Base-by-base conservation (phyloP, 768 basidiomycete genomes). In the Pleurotus tuoliensis region DNA sequence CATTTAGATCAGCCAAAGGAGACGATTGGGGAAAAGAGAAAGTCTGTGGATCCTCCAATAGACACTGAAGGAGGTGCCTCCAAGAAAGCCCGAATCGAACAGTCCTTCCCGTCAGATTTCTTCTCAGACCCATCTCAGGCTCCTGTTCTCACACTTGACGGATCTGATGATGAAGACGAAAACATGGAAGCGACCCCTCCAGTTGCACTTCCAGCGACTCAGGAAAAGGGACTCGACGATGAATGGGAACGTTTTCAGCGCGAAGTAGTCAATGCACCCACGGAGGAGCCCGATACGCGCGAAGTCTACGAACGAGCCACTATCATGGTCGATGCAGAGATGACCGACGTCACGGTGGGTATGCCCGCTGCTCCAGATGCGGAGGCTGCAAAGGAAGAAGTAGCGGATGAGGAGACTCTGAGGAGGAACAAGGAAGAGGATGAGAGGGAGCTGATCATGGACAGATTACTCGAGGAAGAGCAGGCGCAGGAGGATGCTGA, bases 401-500 rank as follows among this genome's bases (percentile, higher is more conserved):
- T 59, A 22, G 66, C 71, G 37, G 77, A 74, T 47, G 78, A 80
- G 63, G 81, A 77, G 47, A 74, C 76, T 51, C 66, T 68, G 51
- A 75, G 81, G 63, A 71, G 69, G 62, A 68, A 72, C 61, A 86
- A 77, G 67, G 84, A 86, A 62, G 76, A 75, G 64, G 90, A 92
- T 20, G 91, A 93, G 54, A 77, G 82, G 48, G 90, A 93, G 62
- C 70, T 92, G 58, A 92, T 93, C 44, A 89, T 93, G 86, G 91
- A 92, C 69, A 79, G 92, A 55, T 69, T 93, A 47, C 57, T 92
- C 67, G 91, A 92, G 27, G 92, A 94, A 71, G 91, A 94, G 67
- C 79, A 84, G 55, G 87, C 86, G 30, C 92, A 94, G 73, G 92
- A 94, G 66, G 91, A 93, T 66, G 92, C 90, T 4, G 92, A 94